phyloP scores from a whole-genome alignment of 371 early-diverging fungal species.

The Dichotomocladium elegans region DNA sequence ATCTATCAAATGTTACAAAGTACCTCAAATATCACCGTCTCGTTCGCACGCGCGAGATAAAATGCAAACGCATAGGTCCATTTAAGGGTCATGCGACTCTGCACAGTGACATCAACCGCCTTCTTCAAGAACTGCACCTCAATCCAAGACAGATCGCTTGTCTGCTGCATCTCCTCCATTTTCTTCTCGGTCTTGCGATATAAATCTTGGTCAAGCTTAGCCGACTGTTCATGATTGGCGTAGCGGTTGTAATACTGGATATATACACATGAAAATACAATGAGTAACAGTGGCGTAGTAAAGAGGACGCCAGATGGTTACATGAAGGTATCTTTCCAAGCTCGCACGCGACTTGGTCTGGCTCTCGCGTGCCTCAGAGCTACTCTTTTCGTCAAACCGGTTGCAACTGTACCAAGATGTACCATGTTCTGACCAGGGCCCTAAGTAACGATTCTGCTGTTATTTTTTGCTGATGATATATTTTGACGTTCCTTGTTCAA shows the following conservation, averaged over 20 bases:
- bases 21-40: constrained; percentile 87
- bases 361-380: constrained; percentile 75
- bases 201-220: constrained; percentile 84
- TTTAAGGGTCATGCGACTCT: constrained; percentile 87
- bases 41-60: constrained; percentile 82
- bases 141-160: constrained; percentile 93
- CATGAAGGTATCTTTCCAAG: constrained; percentile 93
- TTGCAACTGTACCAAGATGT: constrained; percentile 90
- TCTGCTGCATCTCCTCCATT: constrained; percentile 94
- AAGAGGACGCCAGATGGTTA: too few relatives aligned
- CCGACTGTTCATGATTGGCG: constrained; percentile 95
- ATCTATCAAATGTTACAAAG: not conserved
- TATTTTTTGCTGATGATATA: constrained; percentile 25
- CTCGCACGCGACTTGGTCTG: constrained; percentile 86
- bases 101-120: constrained; percentile 86
- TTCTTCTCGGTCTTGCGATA: constrained; percentile 87
- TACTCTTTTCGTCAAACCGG: constrained; percentile 83
- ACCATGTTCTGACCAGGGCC: constrained; percentile 94
- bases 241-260: constrained; percentile 91
- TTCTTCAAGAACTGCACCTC: constrained; percentile 95
- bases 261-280: not conserved
- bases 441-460: constrained; percentile 36
- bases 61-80: constrained; percentile 98
- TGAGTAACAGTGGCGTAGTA: too few relatives aligned
- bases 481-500: not conserved